Evolutionary conservation across 2,329 filamentous ascomycete species (phyloP), one percentile per base, ranked within the genome.

Genomic region (Colletotrichum chrysophilum): DNA sequence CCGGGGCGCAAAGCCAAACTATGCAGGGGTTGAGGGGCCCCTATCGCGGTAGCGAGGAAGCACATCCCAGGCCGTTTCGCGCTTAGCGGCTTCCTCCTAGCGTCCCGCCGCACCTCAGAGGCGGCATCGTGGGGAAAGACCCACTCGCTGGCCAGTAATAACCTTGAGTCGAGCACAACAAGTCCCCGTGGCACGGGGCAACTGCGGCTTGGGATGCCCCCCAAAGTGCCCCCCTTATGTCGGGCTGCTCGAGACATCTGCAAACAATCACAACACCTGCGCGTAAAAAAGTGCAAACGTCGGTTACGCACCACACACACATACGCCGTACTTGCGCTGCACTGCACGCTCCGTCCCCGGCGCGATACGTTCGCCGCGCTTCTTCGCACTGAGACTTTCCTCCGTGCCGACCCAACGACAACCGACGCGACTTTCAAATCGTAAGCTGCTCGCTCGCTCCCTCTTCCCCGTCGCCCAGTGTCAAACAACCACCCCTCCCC

Each of bases 241-340:
- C n/a, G 43, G 43, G n/a, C 56, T 62, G 71, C 62, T 75, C 70
- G 32, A 62, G n/a, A 64, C 70, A 52, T 64, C 58, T 58, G 65
- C 74, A 64, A 70, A 34, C 68, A 65, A 71, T 62, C 72, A 75
- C 69, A 75, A 75, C 66, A 68, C 14, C 66, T 60, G 66, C 52
- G 66, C 66, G 32, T 32, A 38, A 58, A 67, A 67, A 43, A 60
- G 61, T 64, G 61, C 61, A 64, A 64, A 64, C 61, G 61, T 64
- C 61, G 30, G 34, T 64, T 43, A 10, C 56, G 61, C 56, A 60
- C 28, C 56, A 28, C 16, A 60, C 56, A 60, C 56, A 60, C 28
- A 28, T n/a, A 60, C 56, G 28, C 30, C 30, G 34, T 26, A 12
- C 36, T 52, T 52, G 43, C 43, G n/a, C 43, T 52, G 43, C n/a